A percentile compares a stretch with the other conserved stretches of the same genome.
Evolutionary conservation across 306 rosid species (phyloP).

Genomic region (Potentilla sterilis): DNA sequence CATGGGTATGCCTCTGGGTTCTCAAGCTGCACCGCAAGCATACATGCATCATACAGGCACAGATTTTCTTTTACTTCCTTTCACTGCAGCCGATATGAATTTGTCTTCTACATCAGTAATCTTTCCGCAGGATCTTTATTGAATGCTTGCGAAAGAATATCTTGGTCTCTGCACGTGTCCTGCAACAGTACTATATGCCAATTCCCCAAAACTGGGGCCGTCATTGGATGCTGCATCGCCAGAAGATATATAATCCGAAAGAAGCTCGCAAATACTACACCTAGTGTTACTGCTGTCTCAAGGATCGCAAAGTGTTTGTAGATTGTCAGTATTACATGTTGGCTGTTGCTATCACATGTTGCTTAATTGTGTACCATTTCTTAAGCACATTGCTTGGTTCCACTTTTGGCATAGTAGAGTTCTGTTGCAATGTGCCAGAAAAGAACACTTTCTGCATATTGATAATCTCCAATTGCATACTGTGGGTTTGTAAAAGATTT

Average conservation of each 20-base stretch:
- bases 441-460: conserved; percentile 31
- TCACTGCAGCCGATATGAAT: conserved; percentile 14
- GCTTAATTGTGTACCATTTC: not conserved
- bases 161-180: conserved; percentile 32
- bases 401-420: not conserved
- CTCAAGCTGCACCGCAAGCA: not conserved
- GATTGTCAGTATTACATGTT: not conserved
- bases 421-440: conserved; percentile 37
- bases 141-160: not conserved
- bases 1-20: not conserved
- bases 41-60: conserved; percentile 23
- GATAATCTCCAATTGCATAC: conserved; percentile 1
- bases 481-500: too few species aligned
- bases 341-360: too few species aligned
- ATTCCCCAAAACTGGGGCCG: conserved; percentile 26
- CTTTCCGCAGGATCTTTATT: not conserved
- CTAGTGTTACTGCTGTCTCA: not conserved
- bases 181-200: conserved; percentile 27
- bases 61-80: conserved; percentile 27
- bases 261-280: conserved; percentile 1
- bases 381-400: not conserved
- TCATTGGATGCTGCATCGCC: conserved; percentile 13
- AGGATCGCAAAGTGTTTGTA: not conserved
- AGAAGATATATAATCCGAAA: conserved; percentile 36
- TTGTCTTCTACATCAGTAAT: not conserved